phyloP scores from a whole-genome alignment of 108 stramenopile genomes.

The Conticribra guillardii region DNA sequence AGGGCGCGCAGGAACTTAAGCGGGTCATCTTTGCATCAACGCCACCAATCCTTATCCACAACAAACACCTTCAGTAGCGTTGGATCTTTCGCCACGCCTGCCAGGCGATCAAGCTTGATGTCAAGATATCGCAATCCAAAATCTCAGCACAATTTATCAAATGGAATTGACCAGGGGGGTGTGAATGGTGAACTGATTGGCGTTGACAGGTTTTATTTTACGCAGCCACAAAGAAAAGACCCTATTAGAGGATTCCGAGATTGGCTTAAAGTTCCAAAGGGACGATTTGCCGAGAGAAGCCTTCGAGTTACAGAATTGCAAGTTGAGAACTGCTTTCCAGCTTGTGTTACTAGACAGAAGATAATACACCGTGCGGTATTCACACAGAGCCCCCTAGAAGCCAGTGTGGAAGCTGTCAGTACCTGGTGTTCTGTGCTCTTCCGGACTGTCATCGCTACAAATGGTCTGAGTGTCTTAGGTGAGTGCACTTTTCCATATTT shows the following conservation, averaged over 20 bases:
- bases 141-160: constrained; percentile 16
- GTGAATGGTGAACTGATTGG: constrained; percentile 60
- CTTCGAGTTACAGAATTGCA: constrained; percentile 82
- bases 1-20: not conserved
- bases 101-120: constrained; percentile 25
- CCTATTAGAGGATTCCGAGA: constrained; percentile 62
- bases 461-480: constrained; percentile 78
- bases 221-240: constrained; percentile 78
- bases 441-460: constrained; percentile 83
- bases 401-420: constrained; percentile 79
- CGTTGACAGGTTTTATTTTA: constrained; percentile 83
- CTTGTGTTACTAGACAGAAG: constrained; percentile 83
- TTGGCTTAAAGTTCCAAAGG: constrained; percentile 71
- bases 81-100: constrained; percentile 29
- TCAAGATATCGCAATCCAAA: constrained; percentile 23
- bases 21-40: constrained; percentile 19
- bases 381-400: constrained; percentile 84
- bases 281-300: constrained; percentile 76
- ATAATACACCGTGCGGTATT: constrained; percentile 81
- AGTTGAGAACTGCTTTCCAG: constrained; percentile 81
- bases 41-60: constrained; percentile 24
- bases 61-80: constrained; percentile 39
- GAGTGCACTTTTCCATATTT: constrained; percentile 11
- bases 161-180: constrained; percentile 30
- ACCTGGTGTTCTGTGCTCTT: constrained; percentile 91